These are phyloP conservation scores for Phytophthora uliginosa DNA, from an alignment of 352 stramenopile species.

Conservation along the genomic window DNA sequence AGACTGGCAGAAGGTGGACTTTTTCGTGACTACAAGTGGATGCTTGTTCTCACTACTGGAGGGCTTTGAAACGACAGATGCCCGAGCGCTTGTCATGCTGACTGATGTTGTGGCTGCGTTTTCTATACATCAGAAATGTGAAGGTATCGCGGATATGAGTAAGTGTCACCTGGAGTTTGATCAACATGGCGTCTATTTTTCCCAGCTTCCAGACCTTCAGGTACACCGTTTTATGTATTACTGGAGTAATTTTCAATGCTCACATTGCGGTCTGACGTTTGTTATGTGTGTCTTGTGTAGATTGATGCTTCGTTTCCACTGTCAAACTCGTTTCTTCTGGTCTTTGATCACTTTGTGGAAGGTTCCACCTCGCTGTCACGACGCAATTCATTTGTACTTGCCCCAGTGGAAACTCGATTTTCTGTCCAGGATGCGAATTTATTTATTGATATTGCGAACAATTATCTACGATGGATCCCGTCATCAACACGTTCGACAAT, in stretches of 20 bases:
- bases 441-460: slow-evolving; percentile 89
- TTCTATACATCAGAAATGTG: slow-evolving; percentile 68
- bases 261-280: background rate
- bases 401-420: slow-evolving; percentile 86
- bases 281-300: slow-evolving; percentile 31
- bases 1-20: slow-evolving; percentile 88
- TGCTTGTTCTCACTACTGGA: slow-evolving; percentile 89
- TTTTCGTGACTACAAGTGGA: slow-evolving; percentile 66
- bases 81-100: slow-evolving; percentile 80
- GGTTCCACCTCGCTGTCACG: slow-evolving; percentile 56
- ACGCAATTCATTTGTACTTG: slow-evolving; percentile 84
- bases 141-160: slow-evolving; percentile 66
- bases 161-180: slow-evolving; percentile 89
- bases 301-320: slow-evolving; percentile 89
- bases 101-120: slow-evolving; percentile 75
- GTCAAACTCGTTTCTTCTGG: slow-evolving; percentile 84
- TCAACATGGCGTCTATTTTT: slow-evolving; percentile 88
- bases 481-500: slow-evolving; percentile 25
- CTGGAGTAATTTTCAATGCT: background rate
- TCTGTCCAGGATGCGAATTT: slow-evolving; percentile 89
- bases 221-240: slow-evolving; percentile 34
- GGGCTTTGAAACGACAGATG: slow-evolving; percentile 75
- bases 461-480: slow-evolving; percentile 76
- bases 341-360: slow-evolving; percentile 87
- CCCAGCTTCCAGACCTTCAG: slow-evolving; percentile 86